Evolutionary conservation across 768 basidiomycete species (phyloP), one percentile per base, ranked within the genome.

Genomic region (Hydnomerulius pinastri): DNA sequence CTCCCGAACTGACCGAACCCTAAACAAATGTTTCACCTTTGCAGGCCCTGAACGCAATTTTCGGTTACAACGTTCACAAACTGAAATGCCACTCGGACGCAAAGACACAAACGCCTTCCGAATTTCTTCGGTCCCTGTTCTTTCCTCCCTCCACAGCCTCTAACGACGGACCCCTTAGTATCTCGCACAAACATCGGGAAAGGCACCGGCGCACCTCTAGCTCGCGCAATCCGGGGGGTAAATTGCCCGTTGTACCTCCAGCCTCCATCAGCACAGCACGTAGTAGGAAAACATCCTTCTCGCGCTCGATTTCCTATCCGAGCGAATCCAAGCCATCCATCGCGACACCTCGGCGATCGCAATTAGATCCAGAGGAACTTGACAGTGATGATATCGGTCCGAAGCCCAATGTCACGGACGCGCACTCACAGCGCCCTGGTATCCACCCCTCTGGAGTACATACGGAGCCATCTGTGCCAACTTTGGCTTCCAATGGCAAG

Each of bases 41-140:
- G 43, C 62, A 89, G 87, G 81, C 78, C 12, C 67, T 90, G 24
- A 73, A 77, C 30, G 73, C 75, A 18, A 63, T 88, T 12, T 86
- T 90, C 62, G 81, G 84, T 21, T 69, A 80, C 46, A 61, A 75
- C 18, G 76, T 81, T 0, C 83, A 85, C 52, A 83, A 77, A 62
- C 60, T 82, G 50, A 85, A 77, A 64, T 71, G 82, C 50, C 69
- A 72, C 44, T n/a, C 58, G 36, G 52, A 48, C 13, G 44, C 48
- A 33, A 46, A 53, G 20, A 56, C 43, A 17, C 54, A 50, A 41
- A 53, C 58, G 18, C 65, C 55, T 23, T 60, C 55, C 21, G 57
- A 54, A 41, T 70, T 75, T 50, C 59, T 79, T 23, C 64, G 63
- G 29, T 69, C 70, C 25, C 39, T 79, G 6, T 77, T 78, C 56